These are phyloP conservation scores for Aspergillus wentii DNA, from an alignment of 495 filamentous ascomycete species.

Conservation along the genomic window DNA sequence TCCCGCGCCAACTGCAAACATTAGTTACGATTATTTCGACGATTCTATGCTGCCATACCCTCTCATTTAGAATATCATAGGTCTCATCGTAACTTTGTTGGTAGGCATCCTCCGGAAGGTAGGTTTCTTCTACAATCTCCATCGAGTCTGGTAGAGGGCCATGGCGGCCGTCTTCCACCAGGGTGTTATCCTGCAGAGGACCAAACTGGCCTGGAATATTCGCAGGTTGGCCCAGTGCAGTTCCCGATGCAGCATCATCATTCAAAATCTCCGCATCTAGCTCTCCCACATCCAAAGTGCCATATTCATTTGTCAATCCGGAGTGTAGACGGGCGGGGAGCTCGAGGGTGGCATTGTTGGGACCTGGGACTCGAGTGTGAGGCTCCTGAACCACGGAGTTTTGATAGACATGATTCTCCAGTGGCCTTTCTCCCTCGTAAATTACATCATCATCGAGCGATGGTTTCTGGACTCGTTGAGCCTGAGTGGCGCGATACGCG, in stretches of 20 bases:
- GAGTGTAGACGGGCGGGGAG: constrained; percentile 31
- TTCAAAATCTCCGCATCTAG: constrained; percentile 49
- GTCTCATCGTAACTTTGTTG: too few relatives aligned
- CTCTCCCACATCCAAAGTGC: constrained; percentile 51
- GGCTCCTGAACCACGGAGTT: constrained; percentile 5
- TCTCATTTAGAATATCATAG: constrained; percentile 26
- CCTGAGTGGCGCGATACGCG: constrained; percentile 49
- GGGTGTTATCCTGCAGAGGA: constrained; percentile 8
- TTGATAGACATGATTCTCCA: too few relatives aligned
- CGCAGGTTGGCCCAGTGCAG: constrained; percentile 22
- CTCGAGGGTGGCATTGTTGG: constrained; percentile 15
- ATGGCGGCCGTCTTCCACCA: constrained; percentile 4
- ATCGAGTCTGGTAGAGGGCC: constrained; percentile 8
- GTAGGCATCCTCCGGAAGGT: too few relatives aligned
- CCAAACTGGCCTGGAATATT: constrained; percentile 17
- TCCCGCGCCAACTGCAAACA: constrained; percentile 48
- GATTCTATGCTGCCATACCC: not conserved
- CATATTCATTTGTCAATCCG: constrained; percentile 47
- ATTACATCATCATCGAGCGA: too few relatives aligned
- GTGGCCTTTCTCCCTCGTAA: too few relatives aligned
- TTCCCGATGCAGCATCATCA: constrained; percentile 24
- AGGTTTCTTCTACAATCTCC: constrained; percentile 9
- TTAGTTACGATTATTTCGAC: too few relatives aligned
- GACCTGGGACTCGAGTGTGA: constrained; percentile 2
- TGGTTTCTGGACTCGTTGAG: too few relatives aligned